Evolutionary conservation across 352 stramenopile species (phyloP).

Genomic region (Phytophthora cactorum): DNA sequence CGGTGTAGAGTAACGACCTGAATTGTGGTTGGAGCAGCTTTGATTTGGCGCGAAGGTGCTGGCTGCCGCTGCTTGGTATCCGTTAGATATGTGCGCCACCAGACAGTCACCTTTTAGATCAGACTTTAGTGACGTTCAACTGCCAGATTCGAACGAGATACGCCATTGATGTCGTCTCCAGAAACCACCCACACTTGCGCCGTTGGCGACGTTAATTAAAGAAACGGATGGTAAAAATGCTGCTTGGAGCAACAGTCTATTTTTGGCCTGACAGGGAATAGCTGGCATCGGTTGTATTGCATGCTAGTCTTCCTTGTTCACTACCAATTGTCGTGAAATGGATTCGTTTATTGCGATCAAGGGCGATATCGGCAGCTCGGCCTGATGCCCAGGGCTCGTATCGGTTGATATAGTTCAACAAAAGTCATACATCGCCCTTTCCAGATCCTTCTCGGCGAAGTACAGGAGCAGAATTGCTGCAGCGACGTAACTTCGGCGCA

Average conservation of each 20-base stretch:
- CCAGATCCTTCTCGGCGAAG: background rate
- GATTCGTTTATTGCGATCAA: background rate
- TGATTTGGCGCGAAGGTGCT: background rate
- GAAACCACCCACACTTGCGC: constrained; percentile 9
- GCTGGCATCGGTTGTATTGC: no score
- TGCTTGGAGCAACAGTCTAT: background rate
- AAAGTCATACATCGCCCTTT: background rate
- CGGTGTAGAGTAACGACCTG: constrained; percentile 12
- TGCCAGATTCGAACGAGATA: constrained; percentile 11
- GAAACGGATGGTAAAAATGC: constrained; percentile 12
- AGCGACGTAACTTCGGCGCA: background rate
- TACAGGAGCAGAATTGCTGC: background rate
- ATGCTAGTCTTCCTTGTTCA: no score
- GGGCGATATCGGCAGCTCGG: background rate
- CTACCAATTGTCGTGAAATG: background rate
- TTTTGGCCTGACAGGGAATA: background rate
- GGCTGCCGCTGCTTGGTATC: constrained; percentile 1
- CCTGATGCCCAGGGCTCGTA: background rate
- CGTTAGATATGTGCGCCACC: background rate
- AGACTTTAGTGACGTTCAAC: constrained; percentile 21
- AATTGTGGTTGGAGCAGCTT: background rate
- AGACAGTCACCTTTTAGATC: constrained; percentile 6
- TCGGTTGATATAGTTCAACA: background rate
- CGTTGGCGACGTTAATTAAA: constrained; percentile 18
- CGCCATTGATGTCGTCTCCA: background rate